phyloP scores from a whole-genome alignment of 169 alveolate species.

The Haemoproteus tartakovskyi region DNA sequence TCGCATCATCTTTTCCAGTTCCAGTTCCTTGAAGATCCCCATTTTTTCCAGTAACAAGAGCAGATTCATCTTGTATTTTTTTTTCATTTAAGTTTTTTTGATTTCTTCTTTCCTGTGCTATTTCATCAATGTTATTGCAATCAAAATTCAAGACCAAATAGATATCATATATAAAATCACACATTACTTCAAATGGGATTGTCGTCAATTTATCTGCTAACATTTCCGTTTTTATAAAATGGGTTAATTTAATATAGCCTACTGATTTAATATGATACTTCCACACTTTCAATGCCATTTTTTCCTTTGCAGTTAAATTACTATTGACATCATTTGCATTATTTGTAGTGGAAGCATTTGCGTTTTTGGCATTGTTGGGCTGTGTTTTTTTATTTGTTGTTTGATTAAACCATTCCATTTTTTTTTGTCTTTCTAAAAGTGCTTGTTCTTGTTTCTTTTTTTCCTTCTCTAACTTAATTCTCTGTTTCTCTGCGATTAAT shows the following conservation, averaged over 20 bases:
- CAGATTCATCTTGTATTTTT: no score
- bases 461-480: constrained; percentile 75
- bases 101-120: no score
- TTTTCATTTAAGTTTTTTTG: no score
- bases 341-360: constrained; percentile 64
- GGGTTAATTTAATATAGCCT: constrained; percentile 60
- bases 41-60: no score
- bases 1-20: not conserved
- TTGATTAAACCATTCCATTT: constrained; percentile 69
- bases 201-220: constrained; percentile 13
- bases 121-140: no score
- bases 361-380: constrained; percentile 65
- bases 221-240: constrained; percentile 3
- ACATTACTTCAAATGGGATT: constrained; percentile 43
- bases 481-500: constrained; percentile 74
- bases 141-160: constrained; percentile 38
- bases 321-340: constrained; percentile 64
- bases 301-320: no score
- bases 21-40: not conserved
- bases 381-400: constrained; percentile 74
- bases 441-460: constrained; percentile 42
- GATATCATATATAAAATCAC: constrained; percentile 49
- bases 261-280: constrained; percentile 64
- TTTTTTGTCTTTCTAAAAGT: constrained; percentile 68
- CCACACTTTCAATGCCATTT: constrained; percentile 58